Base-by-base conservation (phyloP, 2,329 filamentous ascomycete genomes). In the Lithohypha guttulata region DNA sequence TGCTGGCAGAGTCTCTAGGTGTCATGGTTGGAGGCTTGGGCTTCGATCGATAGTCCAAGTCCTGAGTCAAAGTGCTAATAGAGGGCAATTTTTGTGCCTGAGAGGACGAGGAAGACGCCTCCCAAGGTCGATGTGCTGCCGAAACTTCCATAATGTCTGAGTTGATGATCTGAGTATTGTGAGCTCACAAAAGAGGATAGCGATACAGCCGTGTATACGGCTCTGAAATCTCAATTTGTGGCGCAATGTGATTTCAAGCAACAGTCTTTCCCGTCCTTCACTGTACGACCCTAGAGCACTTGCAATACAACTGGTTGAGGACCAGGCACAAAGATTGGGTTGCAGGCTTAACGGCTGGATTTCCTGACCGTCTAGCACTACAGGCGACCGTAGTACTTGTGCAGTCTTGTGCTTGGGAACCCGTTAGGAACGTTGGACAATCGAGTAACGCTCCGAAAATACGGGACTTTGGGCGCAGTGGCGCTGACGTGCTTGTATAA, bases 1-100 rank as follows among this genome's bases (percentile, higher is more conserved):
- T 73, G 44, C 72, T 71, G 15, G 35, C 35, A 20, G 71, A 75
- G 53, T 75, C 71, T 43, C 71, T 68, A 52, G 70, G 65, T 43
- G 64, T 59, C 10, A 63, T 64, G 39, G 61, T 64, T 45, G 65
- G 49, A 4, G 63, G 64, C 45, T 65, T 64, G 42, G 67, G 64
- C 27, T 53, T 37, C 8, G 44, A 42, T 14, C 52, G 49, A 33
- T 49, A 49, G 29, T 55, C 57, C 53, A 67, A 63, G 38, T 55
- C 61, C n/a, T 61, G 61, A 2, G 64, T 67, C 27, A 68, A 51
- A 6, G 64, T 66, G 23, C 63, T 63, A 42, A 68, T 68, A 4
- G 64, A 66, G 6, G 64, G 64, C 1, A 68, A 56, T 6, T 62
- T 52, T 11, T 60, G 55, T 13, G 53, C 49, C 21, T 57, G 50